Conservation (phyloP, 2,329 filamentous ascomycete genomes). For the Colletotrichum kahawae region DNA sequence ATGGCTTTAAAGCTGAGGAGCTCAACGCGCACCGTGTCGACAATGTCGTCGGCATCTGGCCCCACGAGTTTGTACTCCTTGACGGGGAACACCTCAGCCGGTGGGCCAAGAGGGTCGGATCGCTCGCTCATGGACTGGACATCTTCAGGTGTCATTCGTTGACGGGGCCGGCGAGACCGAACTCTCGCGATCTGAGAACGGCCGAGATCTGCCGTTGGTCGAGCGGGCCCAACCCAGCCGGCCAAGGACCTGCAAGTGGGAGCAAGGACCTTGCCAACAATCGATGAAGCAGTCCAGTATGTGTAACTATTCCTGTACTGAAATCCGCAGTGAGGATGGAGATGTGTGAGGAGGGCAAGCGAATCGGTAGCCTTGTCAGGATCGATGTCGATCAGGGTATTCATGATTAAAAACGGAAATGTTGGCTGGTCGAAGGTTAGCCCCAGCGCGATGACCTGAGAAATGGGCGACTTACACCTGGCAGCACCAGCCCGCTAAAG, state of each 20-base stretch:
- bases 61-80: conserved; percentile 69
- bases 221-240: conserved; percentile 77
- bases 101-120: conserved; percentile 72
- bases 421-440: conserved; percentile 46
- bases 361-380: conserved; percentile 69
- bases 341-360: conserved; percentile 70
- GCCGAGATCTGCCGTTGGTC: conserved; percentile 69
- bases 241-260: conserved; percentile 73
- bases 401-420: conserved; percentile 79
- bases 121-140: conserved; percentile 70
- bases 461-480: conserved; percentile 57
- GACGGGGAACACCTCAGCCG: conserved; percentile 66
- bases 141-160: conserved; percentile 62
- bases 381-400: conserved; percentile 77
- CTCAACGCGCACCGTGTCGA: conserved; percentile 74
- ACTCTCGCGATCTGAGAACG: conserved; percentile 74
- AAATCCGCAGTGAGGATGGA: conserved; percentile 73
- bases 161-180: conserved; percentile 62
- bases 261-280: conserved; percentile 77
- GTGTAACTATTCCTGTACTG: conserved; percentile 77
- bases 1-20: conserved; percentile 64
- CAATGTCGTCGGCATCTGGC: conserved; percentile 60
- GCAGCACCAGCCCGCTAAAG: conserved; percentile 76
- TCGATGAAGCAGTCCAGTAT: conserved; percentile 75
- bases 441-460: background rate